These are phyloP conservation scores for Panicum miliaceum DNA, from an alignment of 176 grass and related monocot genomes.

Conservation along the genomic window DNA sequence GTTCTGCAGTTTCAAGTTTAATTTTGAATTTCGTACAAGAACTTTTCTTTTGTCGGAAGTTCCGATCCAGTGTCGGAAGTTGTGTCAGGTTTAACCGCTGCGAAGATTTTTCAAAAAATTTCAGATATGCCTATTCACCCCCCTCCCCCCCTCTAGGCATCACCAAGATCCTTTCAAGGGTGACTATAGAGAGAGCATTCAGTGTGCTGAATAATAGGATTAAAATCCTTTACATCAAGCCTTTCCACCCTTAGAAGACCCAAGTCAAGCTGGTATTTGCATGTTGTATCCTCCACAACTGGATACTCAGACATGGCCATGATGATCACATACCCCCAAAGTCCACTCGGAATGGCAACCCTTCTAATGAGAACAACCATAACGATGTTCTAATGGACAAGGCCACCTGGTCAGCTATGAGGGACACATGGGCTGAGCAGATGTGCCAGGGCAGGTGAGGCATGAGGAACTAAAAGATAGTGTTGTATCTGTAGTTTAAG, in stretches of 20 bases:
- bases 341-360: background rate
- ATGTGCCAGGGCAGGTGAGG: too few species aligned
- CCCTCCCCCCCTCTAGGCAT: too few species aligned
- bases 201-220: background rate
- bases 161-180: too few species aligned
- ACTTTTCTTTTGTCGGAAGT: too few species aligned
- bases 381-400: background rate
- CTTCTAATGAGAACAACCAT: background rate
- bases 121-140: too few species aligned
- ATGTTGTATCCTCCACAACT: background rate
- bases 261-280: background rate
- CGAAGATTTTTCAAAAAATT: too few species aligned
- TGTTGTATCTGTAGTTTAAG: too few species aligned
- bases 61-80: too few species aligned
- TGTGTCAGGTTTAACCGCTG: too few species aligned
- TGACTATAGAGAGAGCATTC: background rate
- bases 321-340: background rate
- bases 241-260: background rate
- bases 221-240: background rate
- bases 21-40: too few species aligned
- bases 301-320: background rate
- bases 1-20: too few species aligned
- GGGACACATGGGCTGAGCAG: background rate
- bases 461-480: too few species aligned
- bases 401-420: background rate